Evolutionary conservation across 1,139 yeast species (phyloP), one percentile per base, ranked within the genome.

Genomic region (Zygosaccharomyces sapae): DNA sequence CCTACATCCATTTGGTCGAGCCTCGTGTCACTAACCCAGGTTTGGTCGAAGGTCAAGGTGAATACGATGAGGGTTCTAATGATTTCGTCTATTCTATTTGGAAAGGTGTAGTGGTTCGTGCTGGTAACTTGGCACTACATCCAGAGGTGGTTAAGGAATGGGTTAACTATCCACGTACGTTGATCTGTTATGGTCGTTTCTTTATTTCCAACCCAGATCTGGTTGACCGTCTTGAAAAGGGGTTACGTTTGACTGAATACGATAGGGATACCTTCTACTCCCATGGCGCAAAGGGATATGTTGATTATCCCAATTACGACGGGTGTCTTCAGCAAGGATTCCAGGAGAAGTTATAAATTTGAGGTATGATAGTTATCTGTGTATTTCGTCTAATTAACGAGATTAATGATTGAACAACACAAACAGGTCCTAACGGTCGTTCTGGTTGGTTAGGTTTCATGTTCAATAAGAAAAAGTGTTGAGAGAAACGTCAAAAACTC

Each of bases 1-100:
- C 82, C 1, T 79, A 74, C 56, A 50, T 79, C 12, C 77, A 76
- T 35, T 43, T 75, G 33, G 73, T 78, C 37, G 83, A 79, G 52
- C 70, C 74, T 19, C 52, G 61, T 49, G 57, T 53, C 13, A 33
- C 63, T 66, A 39, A 66, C 53, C 22, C 59, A 4, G 44, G 43
- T 3, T 13, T 43, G 12, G 33, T 34, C 1, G 54, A 54, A 39
- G 46, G 43, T 35, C 47, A 49, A 1, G 52, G 49, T 6, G 38
- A 42, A 12, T 38, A 39, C 9, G 19, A n/a, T 7, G 41, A 34
- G 2, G 58, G 53, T 13, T 46, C 54, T 20, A 66, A 62, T 42
- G 61, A 56, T 8, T 66, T 62, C 43, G 53, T 61, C 22, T 58
- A 52, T 41, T 49, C 59, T 5, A 54, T 70, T 36, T 74, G 75